These are phyloP conservation scores for Trichoderma reesei DNA, from an alignment of 495 filamentous ascomycete genomes.

Conservation along the genomic window DNA sequence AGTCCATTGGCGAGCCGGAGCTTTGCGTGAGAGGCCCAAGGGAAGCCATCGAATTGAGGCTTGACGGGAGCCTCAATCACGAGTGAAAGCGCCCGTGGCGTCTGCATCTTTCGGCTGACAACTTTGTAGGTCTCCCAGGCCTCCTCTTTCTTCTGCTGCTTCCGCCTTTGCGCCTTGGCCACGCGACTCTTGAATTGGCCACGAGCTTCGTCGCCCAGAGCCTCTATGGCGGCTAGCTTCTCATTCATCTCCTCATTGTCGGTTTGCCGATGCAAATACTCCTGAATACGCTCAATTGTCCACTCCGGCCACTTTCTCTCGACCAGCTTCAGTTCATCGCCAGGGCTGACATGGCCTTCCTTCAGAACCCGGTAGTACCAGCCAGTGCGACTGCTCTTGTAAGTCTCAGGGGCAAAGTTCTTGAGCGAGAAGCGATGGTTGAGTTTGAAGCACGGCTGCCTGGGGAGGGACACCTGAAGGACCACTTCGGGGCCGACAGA, in stretches of 20 bases:
- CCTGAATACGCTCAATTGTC: conserved; percentile 46
- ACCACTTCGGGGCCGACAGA: conserved; percentile 29
- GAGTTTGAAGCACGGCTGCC: conserved; percentile 48
- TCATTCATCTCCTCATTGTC: conserved; percentile 34
- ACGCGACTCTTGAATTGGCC: conserved; percentile 31
- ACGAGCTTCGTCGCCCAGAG: conserved; percentile 38
- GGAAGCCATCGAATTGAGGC: conserved; percentile 14
- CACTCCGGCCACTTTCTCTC: conserved; percentile 38
- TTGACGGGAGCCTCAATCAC: conserved; percentile 26
- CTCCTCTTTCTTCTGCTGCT: conserved; percentile 17
- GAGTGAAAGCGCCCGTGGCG: conserved; percentile 30
- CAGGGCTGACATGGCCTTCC: conserved; percentile 36
- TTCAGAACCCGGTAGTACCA: conserved; percentile 46
- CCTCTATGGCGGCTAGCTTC: conserved; percentile 33
- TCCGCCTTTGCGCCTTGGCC: conserved; percentile 19
- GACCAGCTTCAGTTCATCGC: conserved; percentile 35
- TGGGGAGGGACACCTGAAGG: conserved; percentile 38
- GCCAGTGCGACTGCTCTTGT: conserved; percentile 40
- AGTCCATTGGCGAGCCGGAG: conserved; percentile 37
- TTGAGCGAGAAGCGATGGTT: conserved; percentile 47
- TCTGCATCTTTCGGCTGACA: conserved; percentile 33
- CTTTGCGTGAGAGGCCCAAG: conserved; percentile 32
- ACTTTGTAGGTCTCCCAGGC: conserved; percentile 37
- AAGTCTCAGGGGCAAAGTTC: conserved; percentile 44
- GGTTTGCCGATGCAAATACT: conserved; percentile 41